These are phyloP conservation scores for Helicocarpus griseus DNA, from an alignment of 2,329 filamentous ascomycete genomes.

Conservation along the genomic window DNA sequence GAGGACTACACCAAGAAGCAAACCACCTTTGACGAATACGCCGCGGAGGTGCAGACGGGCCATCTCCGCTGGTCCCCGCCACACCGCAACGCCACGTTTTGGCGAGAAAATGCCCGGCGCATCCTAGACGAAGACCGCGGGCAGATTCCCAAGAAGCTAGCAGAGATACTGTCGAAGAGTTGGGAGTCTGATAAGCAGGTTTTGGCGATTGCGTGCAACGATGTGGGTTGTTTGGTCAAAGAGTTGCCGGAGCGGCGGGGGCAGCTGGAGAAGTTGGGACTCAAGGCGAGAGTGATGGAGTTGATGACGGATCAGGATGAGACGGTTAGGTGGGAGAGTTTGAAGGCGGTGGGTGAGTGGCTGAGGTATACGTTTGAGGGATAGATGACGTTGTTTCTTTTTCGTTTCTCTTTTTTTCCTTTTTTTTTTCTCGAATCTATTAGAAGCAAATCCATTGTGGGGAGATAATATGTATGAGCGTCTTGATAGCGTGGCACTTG, in stretches of 20 bases:
- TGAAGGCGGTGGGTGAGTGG: conserved; percentile 74
- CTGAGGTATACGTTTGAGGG: conserved; percentile 58
- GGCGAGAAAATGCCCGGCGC: conserved; percentile 80
- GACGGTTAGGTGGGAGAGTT: conserved; percentile 82
- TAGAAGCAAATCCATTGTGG: not conserved
- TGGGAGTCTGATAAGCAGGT: conserved; percentile 81
- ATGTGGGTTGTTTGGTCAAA: conserved; percentile 79
- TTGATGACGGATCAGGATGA: conserved; percentile 86
- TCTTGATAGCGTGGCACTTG: too few relatives aligned
- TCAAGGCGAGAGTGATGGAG: conserved; percentile 86
- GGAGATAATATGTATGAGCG: too few relatives aligned
- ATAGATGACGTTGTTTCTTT: conserved; percentile 14
- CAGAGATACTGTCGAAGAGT: conserved; percentile 74
- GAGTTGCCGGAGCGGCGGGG: conserved; percentile 76
- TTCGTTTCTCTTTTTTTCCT: not conserved
- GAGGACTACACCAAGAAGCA: conserved; percentile 72
- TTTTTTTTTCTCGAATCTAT: not conserved
- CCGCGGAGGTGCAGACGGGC: conserved; percentile 73
- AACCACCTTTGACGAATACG: conserved; percentile 59
- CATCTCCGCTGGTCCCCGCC: conserved; percentile 90
- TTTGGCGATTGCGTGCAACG: conserved; percentile 84
- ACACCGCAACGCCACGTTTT: conserved; percentile 77
- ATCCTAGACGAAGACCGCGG: conserved; percentile 79
- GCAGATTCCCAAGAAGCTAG: conserved; percentile 66
- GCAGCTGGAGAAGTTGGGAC: conserved; percentile 69